Evolutionary conservation across 257 asterid genomes (phyloP), one percentile per base, ranked within the genome.

Genomic region (Penstemon davidsonii): DNA sequence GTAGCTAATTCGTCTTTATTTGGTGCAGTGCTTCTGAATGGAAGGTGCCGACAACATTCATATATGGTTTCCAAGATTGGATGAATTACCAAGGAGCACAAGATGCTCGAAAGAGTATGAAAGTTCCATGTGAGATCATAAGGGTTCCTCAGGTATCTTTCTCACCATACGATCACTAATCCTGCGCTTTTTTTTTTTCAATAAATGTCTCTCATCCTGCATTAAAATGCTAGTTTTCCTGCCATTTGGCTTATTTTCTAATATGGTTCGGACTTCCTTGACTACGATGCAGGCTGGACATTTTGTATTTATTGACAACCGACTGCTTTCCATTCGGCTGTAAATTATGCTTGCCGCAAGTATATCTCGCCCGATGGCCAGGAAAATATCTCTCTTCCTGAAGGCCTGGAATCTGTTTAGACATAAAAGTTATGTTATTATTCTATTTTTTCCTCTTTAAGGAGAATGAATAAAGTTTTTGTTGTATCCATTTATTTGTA

Each of bases 31-130:
- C 91, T 33, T 74, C 93, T 1, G 95, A 87, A 18, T 89, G 92
- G 95, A 89, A 84, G 80, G 95, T 89, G 67, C 93, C 96, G 6
- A 89, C 91, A 5, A 71, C 95, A 38, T 89, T 89, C 77, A 89
- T 89, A n/a, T 89, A 89, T 63, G 96, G 96, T 49, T 9, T 72
- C 69, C 74, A 89, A 57, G 96, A 89, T 79, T 89, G 96, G 96
- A 89, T 89, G 96, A 76, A 80, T 70, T 89, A 83, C 76, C 61
- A 81, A 82, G 95, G 91, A 59, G 95, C 96, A 5, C 84, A 81
- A 69, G 85, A 81, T 62, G 92, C 92, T 44, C 88, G 93, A 40
- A 81, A 85, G 79, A 67, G 68, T 39, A 87, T 85, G 96, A 85
- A 82, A 69, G 91, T 85, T 68, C 96, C 89, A 1, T 87, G 91